phyloP scores from a whole-genome alignment of 148 eudicot species.

The Rhododendron ovatum region DNA sequence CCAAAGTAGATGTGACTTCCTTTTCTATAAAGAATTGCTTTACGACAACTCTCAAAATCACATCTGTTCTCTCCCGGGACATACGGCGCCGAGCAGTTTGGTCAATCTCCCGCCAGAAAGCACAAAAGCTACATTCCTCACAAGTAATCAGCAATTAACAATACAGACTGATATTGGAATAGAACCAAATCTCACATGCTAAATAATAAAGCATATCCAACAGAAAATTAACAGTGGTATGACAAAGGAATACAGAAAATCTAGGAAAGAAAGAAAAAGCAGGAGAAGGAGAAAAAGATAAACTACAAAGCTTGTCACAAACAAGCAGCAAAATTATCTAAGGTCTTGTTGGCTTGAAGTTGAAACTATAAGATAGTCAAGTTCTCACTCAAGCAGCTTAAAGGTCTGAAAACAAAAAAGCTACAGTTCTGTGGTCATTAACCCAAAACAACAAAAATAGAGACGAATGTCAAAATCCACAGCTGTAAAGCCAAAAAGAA shows the following conservation, averaged over 20 bases:
- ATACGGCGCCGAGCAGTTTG: constrained; percentile 65
- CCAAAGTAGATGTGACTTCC: constrained; percentile 94
- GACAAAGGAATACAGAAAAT: background rate
- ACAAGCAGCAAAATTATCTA: background rate
- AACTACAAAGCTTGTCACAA: background rate
- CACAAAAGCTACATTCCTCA: constrained; percentile 61
- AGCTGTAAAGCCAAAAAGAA: background rate
- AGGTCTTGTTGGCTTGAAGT: background rate
- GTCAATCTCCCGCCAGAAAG: constrained; percentile 86
- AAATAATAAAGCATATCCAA: background rate
- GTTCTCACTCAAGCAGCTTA: background rate
- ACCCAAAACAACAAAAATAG: background rate
- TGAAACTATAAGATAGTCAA: background rate
- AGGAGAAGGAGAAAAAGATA: background rate
- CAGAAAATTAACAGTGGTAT: background rate
- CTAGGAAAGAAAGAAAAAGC: background rate
- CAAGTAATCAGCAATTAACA: background rate
- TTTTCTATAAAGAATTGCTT: constrained; percentile 89
- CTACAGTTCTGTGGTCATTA: background rate
- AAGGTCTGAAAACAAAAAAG: background rate
- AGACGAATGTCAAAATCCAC: background rate
- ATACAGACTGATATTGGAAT: background rate
- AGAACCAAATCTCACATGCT: background rate
- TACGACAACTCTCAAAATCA: constrained; percentile 68
- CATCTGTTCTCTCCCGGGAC: constrained; percentile 79